Evolutionary conservation across 1,139 yeast species (phyloP), one percentile per base, ranked within the genome.

Genomic region (Starmera stellimalicola): DNA sequence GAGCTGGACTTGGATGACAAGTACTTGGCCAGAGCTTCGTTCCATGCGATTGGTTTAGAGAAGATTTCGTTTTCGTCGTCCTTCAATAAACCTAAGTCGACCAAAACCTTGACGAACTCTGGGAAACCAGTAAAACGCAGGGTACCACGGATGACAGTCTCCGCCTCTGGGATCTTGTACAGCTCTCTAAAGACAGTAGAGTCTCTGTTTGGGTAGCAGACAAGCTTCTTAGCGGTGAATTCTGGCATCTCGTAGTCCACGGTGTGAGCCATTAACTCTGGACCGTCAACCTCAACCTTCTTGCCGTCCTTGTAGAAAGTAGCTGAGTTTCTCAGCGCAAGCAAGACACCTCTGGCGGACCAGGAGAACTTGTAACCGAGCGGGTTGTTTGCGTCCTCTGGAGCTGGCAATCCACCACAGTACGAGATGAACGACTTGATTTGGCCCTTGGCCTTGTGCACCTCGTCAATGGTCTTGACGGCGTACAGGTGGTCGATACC

Each of bases 351-450:
- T 63, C 98, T 79, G 31, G 97, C 87, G 30, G 96, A 85, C 98
- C 98, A 91, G 30, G 97, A 88, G 66, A 91, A 91, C 70, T 91
- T 91, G 76, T 91, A 91, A 48, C 98, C 98, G 60, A 91, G 73
- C 39, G 98, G 98, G 64, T 91, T 91, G 65, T 85, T 95, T 24
- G 97, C 88, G 60, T 78, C 75, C 66, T 91, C 97, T 45, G 98
- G 97, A 20, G 98, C 93, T 48, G 97, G 97, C 55, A 91, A 73
- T 50, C 98, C 98, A 63, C 98, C 98, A 65, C 98, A 91, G 77
- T 85, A 91, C 10, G 95, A 84, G 52, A 88, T 68, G 75, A 91
- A 91, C 17, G 94, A 80, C 58, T 73, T 82, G 63, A 91, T 83
- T 68, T 91, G 84, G 58, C 98, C 98, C 46, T 87, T 87, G 26